These are phyloP conservation scores for Solanum virginianum DNA, from an alignment of 257 asterid genomes.

Conservation along the genomic window DNA sequence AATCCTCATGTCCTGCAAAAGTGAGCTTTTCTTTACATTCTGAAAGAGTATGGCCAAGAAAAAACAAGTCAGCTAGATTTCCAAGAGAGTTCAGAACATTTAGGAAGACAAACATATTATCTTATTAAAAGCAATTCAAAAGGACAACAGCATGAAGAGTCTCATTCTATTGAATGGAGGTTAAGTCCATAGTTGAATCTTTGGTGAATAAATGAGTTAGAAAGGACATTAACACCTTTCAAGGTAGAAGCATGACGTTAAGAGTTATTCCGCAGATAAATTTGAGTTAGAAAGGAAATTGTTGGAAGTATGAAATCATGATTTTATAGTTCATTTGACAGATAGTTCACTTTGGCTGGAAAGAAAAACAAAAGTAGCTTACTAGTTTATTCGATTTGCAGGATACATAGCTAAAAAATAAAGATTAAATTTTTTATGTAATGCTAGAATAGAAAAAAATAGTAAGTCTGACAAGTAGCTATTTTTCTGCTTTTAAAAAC, in stretches of 20 bases:
- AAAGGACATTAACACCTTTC: not conserved
- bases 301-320: not conserved
- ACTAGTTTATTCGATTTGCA: not conserved
- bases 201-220: not conserved
- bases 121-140: not conserved
- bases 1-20: conserved; percentile 19
- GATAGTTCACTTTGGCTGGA: not conserved
- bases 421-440: not conserved
- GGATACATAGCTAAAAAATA: not conserved
- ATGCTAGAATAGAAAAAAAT: not conserved
- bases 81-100: not conserved
- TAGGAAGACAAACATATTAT: not conserved
- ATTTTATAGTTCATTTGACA: not conserved
- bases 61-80: conserved; percentile 2
- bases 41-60: conserved; percentile 8
- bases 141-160: not conserved
- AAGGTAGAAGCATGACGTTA: not conserved
- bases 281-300: not conserved
- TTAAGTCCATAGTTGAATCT: not conserved
- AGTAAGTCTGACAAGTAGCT: not conserved
- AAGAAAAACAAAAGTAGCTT: not conserved
- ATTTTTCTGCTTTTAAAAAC: not conserved
- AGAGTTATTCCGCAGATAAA: not conserved
- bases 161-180: not conserved
- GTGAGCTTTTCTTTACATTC: conserved; percentile 38